Base-by-base conservation (phyloP, 352 stramenopile genomes). In the Blastocystis sp. region DNA sequence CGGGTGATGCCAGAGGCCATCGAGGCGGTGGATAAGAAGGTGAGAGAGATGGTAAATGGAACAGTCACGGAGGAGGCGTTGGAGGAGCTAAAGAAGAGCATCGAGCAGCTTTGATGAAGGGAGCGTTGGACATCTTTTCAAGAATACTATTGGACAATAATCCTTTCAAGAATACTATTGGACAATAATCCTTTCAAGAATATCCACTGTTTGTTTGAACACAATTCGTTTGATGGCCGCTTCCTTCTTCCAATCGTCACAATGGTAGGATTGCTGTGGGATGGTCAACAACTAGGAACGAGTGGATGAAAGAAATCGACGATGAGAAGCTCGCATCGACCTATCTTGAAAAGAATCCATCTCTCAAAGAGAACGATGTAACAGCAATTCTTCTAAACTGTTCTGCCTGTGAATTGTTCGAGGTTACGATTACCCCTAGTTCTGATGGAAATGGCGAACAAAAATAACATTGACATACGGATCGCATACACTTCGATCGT, bases 361-460 rank as follows among this genome's bases (percentile, higher is more conserved):
- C 56, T 32, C 27, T 81, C 21, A 44, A 40, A 40, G 14, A 44
- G 27, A 27, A 81, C 1, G 48, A 65, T 27, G 63, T 81, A 36
- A 36, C 36, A 16, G 63, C 27, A 46, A 21, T 81, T 2, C 48
- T 57, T 21, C 24, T 42, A 21, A 81, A 81, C 36, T 81, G 69
- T 42, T 63, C 36, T 29, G 44, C 44, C 36, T 63, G 69, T 81
- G n/a, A 27, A 21, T 44, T 29, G 18, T 7, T 46, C 16, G 1
- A 9, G 16, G 16, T 6, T 27, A 42, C 27, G 36, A 14, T 81
- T 40, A 81, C 3, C 38, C 49, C 9, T 81, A 81, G 69, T 81
- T 63, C 69, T 81, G 14, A n/a, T 81, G 24, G 69, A 81, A 44
- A 63, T 81, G 69, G 69, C 44, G n/a, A 81, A n/a, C 27, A 81